phyloP scores from a whole-genome alignment of 2,329 filamentous ascomycete genomes.

The Aquanectria penicillioides region DNA sequence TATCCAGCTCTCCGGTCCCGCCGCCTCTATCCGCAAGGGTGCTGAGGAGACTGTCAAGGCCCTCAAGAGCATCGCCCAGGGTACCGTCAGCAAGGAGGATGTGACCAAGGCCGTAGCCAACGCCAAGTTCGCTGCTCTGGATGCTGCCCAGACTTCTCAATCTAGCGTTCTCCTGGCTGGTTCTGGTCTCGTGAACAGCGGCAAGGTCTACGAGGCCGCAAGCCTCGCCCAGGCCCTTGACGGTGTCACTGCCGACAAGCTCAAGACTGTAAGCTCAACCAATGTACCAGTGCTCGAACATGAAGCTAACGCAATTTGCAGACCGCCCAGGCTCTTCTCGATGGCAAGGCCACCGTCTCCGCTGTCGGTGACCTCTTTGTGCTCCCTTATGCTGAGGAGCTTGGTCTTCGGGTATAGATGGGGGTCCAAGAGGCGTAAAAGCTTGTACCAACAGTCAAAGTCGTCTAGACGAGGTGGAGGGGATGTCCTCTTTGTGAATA shows the following conservation, averaged over 20 bases:
- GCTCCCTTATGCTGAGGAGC: conserved; percentile 91
- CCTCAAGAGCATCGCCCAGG: conserved; percentile 82
- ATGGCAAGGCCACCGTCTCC: conserved; percentile 88
- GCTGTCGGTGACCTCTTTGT: conserved; percentile 91
- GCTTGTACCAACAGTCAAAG: conserved; percentile 56
- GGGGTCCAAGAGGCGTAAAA: conserved; percentile 45
- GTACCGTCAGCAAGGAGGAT: conserved; percentile 82
- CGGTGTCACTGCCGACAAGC: conserved; percentile 81
- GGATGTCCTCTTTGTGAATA: conserved; percentile 56
- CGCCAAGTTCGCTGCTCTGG: conserved; percentile 92
- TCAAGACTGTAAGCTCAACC: conserved; percentile 78
- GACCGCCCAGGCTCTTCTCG: conserved; percentile 88
- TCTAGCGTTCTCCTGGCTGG: conserved; percentile 86
- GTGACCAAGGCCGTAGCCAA: conserved; percentile 91
- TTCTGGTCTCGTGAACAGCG: conserved; percentile 81
- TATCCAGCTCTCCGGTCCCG: conserved; percentile 81
- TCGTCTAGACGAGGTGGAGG: conserved; percentile 51
- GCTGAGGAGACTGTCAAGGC: conserved; percentile 82
- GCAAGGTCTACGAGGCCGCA: conserved; percentile 85
- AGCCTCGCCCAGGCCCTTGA: conserved; percentile 83
- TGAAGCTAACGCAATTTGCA: conserved; percentile 52
- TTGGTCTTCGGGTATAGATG: conserved; percentile 91
- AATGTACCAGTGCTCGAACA: conserved; percentile 32
- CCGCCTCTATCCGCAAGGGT: conserved; percentile 76
- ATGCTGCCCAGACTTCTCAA: conserved; percentile 80